phyloP scores from a whole-genome alignment of 2,329 filamentous ascomycete species.

The Alternaria novae-zelandiae region DNA sequence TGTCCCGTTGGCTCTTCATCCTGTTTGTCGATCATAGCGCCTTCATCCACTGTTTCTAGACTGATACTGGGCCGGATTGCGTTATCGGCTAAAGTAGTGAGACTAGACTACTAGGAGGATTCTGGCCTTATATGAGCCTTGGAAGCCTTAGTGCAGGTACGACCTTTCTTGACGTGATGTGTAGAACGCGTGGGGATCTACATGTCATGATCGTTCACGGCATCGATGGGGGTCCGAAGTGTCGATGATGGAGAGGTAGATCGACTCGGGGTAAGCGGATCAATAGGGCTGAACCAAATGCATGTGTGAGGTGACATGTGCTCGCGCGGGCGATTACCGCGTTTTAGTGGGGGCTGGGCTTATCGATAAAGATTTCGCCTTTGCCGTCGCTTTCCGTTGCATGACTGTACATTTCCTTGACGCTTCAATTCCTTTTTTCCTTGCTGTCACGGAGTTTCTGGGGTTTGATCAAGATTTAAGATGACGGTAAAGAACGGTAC shows the following conservation, averaged over 20 bases:
- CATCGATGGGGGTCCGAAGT: slow-evolving; percentile 9
- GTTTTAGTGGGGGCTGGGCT: slow-evolving; percentile 9
- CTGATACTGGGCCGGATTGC: not conserved
- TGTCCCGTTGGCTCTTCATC: slow-evolving; percentile 13
- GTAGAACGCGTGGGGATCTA: not conserved
- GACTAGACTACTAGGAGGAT: not conserved
- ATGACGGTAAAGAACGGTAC: slow-evolving; percentile 37
- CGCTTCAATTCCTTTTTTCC: slow-evolving; percentile 1
- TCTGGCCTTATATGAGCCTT: slow-evolving; percentile 1
- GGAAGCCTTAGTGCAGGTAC: not conserved
- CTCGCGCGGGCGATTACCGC: not conserved
- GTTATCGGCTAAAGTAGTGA: not conserved
- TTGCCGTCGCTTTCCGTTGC: slow-evolving; percentile 9
- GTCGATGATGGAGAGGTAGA: slow-evolving; percentile 7
- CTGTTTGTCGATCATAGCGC: slow-evolving; percentile 18
- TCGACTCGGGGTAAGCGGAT: slow-evolving; percentile 7
- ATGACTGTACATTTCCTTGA: slow-evolving; percentile 3
- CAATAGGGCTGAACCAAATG: not conserved
- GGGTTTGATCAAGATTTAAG: not conserved
- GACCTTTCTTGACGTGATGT: not conserved
- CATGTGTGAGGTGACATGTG: slow-evolving; percentile 1
- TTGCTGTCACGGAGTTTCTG: slow-evolving; percentile 9
- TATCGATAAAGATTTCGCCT: slow-evolving; percentile 21
- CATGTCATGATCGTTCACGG: slow-evolving; percentile 6
- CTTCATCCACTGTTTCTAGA: not conserved